phyloP scores from a whole-genome alignment of 169 alveolate genomes.

The Eimeria acervulina region DNA sequence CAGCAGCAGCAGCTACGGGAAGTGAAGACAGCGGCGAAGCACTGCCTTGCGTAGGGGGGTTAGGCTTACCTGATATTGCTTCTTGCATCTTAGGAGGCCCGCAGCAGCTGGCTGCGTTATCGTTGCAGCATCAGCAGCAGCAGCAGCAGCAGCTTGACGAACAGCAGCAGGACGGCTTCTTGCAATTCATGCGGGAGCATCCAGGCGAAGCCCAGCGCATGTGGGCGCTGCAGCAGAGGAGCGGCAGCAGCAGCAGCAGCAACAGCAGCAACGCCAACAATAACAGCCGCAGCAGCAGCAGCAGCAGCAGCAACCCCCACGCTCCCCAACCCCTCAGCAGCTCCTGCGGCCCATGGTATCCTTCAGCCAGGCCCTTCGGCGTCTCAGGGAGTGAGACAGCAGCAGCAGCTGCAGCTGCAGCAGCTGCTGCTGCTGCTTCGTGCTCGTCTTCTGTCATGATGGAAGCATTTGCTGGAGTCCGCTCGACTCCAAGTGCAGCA shows the following conservation, averaged over 20 bases:
- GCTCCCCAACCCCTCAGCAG: background rate
- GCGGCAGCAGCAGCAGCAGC: constrained; percentile 63
- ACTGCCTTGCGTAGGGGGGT: background rate
- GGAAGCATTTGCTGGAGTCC: background rate
- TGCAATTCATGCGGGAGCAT: constrained; percentile 7
- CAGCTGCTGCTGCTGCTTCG: constrained; percentile 16
- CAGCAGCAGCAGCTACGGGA: constrained; percentile 31
- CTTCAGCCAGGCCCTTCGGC: background rate
- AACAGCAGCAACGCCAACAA: background rate
- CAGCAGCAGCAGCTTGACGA: constrained; percentile 39
- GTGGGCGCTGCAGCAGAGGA: constrained; percentile 28
- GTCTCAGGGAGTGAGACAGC: background rate
- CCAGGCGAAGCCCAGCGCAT: background rate
- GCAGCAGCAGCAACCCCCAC: constrained; percentile 44
- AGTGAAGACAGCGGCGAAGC: background rate
- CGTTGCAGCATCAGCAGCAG: constrained; percentile 50
- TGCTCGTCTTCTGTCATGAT: background rate
- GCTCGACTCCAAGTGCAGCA: constrained; percentile 6
- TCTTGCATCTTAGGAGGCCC: constrained; percentile 41
- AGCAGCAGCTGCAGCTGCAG: constrained; percentile 43
- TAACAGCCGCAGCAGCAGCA: constrained; percentile 42
- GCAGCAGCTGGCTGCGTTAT: constrained; percentile 2
- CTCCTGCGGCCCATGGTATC: constrained; percentile 13
- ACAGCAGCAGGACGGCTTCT: background rate
- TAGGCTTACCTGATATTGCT: constrained; percentile 52